phyloP scores from a whole-genome alignment of 495 filamentous ascomycete genomes.

The Penicillium daleae region DNA sequence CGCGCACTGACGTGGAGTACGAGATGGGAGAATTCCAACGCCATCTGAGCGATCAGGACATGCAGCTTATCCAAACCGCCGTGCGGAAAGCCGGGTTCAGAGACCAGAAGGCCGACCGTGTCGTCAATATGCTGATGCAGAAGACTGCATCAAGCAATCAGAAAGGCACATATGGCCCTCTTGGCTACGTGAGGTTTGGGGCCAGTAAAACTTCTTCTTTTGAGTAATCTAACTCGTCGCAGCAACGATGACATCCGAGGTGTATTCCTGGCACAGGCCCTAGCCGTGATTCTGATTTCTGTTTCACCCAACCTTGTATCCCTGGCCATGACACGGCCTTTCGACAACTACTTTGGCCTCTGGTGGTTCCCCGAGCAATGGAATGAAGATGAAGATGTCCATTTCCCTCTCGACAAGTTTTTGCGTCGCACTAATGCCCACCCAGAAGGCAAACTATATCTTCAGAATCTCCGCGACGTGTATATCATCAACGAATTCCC shows the following conservation, averaged over 20 bases:
- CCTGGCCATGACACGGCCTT: not conserved
- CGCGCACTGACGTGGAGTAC: not conserved
- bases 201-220: too few species aligned
- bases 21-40: not conserved
- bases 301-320: not conserved
- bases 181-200: not conserved
- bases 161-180: not conserved
- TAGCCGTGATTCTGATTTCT: not conserved
- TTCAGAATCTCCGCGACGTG: not conserved
- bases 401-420: not conserved
- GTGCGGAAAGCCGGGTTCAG: not conserved
- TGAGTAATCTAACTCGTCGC: not conserved
- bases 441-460: not conserved
- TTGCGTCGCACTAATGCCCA: not conserved
- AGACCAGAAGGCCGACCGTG: not conserved
- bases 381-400: not conserved
- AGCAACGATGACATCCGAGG: not conserved
- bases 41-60: not conserved
- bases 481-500: not conserved
- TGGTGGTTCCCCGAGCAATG: not conserved
- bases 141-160: not conserved
- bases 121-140: not conserved
- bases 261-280: not conserved
- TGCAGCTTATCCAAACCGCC: not conserved
- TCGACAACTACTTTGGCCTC: not conserved